phyloP scores from a whole-genome alignment of 495 filamentous ascomycete genomes.

The Lepidopterella palustris region DNA sequence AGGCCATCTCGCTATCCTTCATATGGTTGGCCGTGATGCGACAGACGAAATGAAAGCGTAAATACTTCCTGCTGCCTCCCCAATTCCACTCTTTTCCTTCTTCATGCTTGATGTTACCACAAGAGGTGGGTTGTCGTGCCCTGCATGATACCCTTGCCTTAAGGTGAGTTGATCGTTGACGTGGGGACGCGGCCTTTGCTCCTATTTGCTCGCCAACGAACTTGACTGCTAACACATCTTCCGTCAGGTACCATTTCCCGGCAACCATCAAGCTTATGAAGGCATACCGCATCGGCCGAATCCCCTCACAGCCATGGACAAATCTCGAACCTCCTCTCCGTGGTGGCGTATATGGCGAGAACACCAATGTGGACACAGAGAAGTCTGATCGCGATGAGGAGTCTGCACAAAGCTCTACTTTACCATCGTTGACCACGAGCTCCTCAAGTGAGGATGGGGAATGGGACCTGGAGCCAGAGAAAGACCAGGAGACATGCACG shows the following conservation, averaged over 20 bases:
- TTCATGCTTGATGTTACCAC: slow-evolving; percentile 1
- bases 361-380: not conserved
- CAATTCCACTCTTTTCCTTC: not conserved
- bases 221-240: not conserved
- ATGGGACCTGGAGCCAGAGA: not conserved
- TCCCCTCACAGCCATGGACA: slow-evolving; percentile 29
- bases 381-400: not conserved
- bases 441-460: not conserved
- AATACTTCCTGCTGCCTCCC: slow-evolving; percentile 9
- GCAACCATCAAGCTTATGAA: slow-evolving; percentile 28
- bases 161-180: not conserved
- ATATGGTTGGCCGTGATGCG: slow-evolving; percentile 48
- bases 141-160: not conserved
- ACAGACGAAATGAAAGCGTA: slow-evolving; percentile 48
- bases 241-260: slow-evolving; percentile 30
- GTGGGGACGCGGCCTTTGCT: not conserved
- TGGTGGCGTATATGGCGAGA: slow-evolving; percentile 20
- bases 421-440: not conserved
- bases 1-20: slow-evolving; percentile 41
- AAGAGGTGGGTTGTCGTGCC: not conserved
- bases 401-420: not conserved
- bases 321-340: slow-evolving; percentile 35
- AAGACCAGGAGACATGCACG: not conserved
- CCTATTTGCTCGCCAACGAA: not conserved
- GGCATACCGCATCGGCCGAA: slow-evolving; percentile 31